These are phyloP conservation scores for Fusarium temperatum DNA, from an alignment of 2,329 filamentous ascomycete genomes.

Conservation along the genomic window DNA sequence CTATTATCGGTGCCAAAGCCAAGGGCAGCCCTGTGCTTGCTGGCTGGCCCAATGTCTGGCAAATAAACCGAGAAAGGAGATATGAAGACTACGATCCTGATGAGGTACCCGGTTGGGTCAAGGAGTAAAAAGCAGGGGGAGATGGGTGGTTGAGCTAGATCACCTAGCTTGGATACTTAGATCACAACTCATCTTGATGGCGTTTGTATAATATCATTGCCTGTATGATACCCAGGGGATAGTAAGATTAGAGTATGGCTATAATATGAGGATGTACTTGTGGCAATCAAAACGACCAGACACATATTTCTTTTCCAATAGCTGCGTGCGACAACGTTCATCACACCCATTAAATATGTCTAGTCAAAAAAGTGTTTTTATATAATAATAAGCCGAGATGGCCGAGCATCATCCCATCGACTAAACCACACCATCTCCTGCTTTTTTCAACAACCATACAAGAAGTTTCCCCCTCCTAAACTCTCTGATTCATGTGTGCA, in stretches of 20 bases:
- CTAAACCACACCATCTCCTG: conserved; percentile 16
- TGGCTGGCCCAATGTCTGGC: conserved; percentile 80
- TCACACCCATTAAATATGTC: conserved; percentile 36
- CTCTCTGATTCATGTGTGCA: conserved; percentile 39
- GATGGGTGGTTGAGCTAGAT: not conserved
- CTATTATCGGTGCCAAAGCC: conserved; percentile 79
- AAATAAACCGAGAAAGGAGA: conserved; percentile 70
- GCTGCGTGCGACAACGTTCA: conserved; percentile 18
- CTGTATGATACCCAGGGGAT: conserved; percentile 33
- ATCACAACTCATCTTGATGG: conserved; percentile 1
- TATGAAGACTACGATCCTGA: conserved; percentile 67
- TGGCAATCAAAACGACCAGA: conserved; percentile 15
- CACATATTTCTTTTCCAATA: conserved; percentile 28
- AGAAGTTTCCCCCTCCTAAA: conserved; percentile 8
- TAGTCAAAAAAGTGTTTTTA: conserved; percentile 36
- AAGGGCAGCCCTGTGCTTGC: conserved; percentile 70
- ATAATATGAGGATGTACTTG: not conserved
- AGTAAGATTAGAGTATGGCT: conserved; percentile 3
- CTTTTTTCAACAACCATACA: conserved; percentile 20
- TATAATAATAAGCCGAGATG: conserved; percentile 25
- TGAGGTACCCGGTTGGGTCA: conserved; percentile 81
- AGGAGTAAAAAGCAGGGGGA: conserved; percentile 41
- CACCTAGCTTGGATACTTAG: conserved; percentile 6
- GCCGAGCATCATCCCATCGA: conserved; percentile 26
- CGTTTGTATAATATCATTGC: conserved; percentile 23